Evolutionary conservation across 2,329 filamentous ascomycete genomes (phyloP).

Genomic region (Fusarium kyushuense): DNA sequence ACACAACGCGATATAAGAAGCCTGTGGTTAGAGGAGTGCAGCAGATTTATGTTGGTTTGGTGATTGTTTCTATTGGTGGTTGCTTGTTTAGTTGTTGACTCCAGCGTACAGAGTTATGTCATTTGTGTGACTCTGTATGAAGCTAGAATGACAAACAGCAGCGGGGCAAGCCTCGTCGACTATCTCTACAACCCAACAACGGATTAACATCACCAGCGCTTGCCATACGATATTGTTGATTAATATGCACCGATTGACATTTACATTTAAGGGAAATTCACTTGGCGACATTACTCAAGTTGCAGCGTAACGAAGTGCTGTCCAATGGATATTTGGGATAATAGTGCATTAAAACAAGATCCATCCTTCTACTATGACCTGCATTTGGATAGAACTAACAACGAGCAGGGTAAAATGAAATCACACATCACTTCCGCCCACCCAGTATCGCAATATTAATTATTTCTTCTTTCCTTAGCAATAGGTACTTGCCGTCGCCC

Average conservation of each 20-base stretch:
- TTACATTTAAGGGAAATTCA: accelerated
- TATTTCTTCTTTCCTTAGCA: too few relatives aligned
- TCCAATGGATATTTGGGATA: neutral
- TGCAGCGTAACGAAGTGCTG: neutral
- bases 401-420: neutral
- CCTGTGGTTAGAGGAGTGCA: neutral
- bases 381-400: neutral
- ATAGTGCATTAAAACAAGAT: neutral
- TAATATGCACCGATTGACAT: neutral
- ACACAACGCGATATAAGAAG: neutral
- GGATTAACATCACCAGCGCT: neutral
- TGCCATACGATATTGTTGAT: neutral
- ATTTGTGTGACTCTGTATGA: conserved; percentile 29
- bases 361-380: neutral
- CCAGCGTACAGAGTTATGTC: conserved; percentile 22
- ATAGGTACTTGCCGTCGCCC: neutral
- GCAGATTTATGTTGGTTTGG: neutral
- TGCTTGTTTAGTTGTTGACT: conserved; percentile 10
- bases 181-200: neutral
- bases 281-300: neutral
- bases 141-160: conserved; percentile 26
- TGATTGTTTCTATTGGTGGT: neutral
- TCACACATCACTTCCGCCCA: too few relatives aligned
- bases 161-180: conserved; percentile 30
- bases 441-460: neutral